Percentiles rank a stretch among this genome's conserved stretches.
These are phyloP conservation scores for Colletotrichum caudatum DNA, from an alignment of 2,329 filamentous ascomycete species.

Conservation along the genomic window DNA sequence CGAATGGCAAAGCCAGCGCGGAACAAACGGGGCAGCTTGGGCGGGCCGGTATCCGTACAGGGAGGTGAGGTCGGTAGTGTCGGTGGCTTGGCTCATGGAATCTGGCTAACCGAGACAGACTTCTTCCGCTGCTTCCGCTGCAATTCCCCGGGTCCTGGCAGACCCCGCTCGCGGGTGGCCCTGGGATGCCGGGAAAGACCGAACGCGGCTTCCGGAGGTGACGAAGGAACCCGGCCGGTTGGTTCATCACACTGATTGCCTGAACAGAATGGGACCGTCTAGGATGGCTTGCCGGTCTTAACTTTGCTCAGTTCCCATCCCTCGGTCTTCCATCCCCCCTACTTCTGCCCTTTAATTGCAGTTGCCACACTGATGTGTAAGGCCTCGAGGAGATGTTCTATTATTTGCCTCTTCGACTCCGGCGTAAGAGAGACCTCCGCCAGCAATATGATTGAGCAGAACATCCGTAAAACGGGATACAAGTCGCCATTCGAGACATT, in stretches of 20 bases:
- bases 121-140: not conserved
- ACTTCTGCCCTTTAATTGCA: not conserved
- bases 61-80: slow-evolving; percentile 23
- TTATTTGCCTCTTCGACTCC: not conserved
- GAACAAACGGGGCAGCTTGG: not conserved
- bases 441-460: not conserved
- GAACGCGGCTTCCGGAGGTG: not conserved
- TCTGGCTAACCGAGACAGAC: slow-evolving; percentile 34
- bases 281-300: not conserved
- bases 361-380: not conserved
- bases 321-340: too few species aligned
- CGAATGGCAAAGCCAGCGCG: slow-evolving; percentile 21
- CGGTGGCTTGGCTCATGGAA: not conserved
- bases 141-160: not conserved
- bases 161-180: not conserved
- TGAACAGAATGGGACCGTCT: not conserved
- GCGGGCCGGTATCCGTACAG: slow-evolving; percentile 12
- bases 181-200: not conserved
- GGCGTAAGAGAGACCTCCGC: not conserved
- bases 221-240: not conserved
- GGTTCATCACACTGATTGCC: not conserved
- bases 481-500: too few species aligned
- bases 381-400: not conserved
- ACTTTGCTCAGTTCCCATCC: too few species aligned
- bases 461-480: not conserved